These are phyloP conservation scores for Geosmithia morbida DNA, from an alignment of 2,329 filamentous ascomycete genomes.

Conservation along the genomic window DNA sequence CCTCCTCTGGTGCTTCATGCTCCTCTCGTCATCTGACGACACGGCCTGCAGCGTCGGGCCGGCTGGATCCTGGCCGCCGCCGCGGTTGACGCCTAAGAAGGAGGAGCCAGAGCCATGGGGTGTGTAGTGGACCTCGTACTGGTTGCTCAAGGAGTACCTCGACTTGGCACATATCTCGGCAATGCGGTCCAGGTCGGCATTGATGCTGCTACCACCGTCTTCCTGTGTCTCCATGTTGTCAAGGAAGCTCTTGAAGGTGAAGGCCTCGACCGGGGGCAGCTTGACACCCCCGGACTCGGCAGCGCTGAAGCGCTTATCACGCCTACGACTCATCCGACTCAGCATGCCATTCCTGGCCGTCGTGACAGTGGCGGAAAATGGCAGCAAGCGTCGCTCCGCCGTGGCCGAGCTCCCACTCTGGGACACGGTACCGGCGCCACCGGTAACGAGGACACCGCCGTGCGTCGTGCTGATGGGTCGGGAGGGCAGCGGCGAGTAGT, in stretches of 20 bases:
- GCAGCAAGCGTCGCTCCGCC: slow-evolving; percentile 14
- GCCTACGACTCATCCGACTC: slow-evolving; percentile 27
- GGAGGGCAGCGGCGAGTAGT: slow-evolving; percentile 31
- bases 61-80: no score
- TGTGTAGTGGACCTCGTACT: slow-evolving; percentile 50
- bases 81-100: slow-evolving; percentile 18
- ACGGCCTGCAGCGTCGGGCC: slow-evolving; percentile 44
- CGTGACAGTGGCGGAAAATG: slow-evolving; percentile 15
- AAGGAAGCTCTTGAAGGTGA: slow-evolving; percentile 51
- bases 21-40: slow-evolving; percentile 39
- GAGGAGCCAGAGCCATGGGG: slow-evolving; percentile 43
- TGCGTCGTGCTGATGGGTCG: slow-evolving; percentile 16
- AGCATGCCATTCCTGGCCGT: slow-evolving; percentile 23
- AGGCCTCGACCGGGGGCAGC: slow-evolving; percentile 47
- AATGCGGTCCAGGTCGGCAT: slow-evolving; percentile 46
- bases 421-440: slow-evolving; percentile 10
- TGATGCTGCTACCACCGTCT: slow-evolving; percentile 25
- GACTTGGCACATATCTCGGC: slow-evolving; percentile 53
- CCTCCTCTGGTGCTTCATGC: slow-evolving; percentile 10
- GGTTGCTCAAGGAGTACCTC: slow-evolving; percentile 50
- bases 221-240: slow-evolving; percentile 33
- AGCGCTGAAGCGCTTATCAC: slow-evolving; percentile 16
- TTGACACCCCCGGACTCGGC: slow-evolving; percentile 19
- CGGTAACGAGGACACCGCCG: slow-evolving; percentile 13
- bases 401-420: slow-evolving; percentile 13